phyloP scores from a whole-genome alignment of 2,329 filamentous ascomycete species.

The Pseudogymnoascus sp. region DNA sequence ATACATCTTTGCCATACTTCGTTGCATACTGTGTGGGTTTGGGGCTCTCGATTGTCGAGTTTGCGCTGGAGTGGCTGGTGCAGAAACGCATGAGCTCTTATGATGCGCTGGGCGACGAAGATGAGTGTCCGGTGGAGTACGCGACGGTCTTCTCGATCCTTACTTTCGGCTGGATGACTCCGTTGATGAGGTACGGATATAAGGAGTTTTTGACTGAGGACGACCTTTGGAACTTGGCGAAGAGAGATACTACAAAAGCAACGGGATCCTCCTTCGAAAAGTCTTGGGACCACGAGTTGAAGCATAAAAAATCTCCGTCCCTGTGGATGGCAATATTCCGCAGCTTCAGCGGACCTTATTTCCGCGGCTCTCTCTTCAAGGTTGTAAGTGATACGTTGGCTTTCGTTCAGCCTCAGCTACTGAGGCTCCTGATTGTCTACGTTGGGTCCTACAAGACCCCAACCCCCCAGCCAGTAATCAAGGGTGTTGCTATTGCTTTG shows the following conservation, averaged over 20 bases:
- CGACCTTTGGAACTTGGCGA: conserved; percentile 87
- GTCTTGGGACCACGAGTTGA: conserved; percentile 69
- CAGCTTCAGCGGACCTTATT: conserved; percentile 79
- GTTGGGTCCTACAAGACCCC: conserved; percentile 64
- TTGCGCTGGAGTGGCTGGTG: conserved; percentile 60
- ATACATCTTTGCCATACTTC: conserved; percentile 52
- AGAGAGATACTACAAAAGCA: conserved; percentile 66
- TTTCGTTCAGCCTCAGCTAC: conserved; percentile 84
- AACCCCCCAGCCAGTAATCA: conserved; percentile 65
- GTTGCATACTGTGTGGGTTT: conserved; percentile 51
- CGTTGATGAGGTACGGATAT: conserved; percentile 93
- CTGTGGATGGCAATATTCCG: conserved; percentile 80
- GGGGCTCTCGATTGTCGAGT: conserved; percentile 52
- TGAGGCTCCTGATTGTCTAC: conserved; percentile 76
- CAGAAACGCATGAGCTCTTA: conserved; percentile 63
- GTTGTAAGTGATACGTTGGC: conserved; percentile 76
- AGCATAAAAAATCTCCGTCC: conserved; percentile 59
- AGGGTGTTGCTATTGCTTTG: conserved; percentile 79
- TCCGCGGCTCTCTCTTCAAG: conserved; percentile 78
- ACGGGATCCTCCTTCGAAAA: conserved; percentile 64
- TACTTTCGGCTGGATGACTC: conserved; percentile 98
- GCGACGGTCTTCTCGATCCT: conserved; percentile 88
- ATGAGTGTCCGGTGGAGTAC: conserved; percentile 71
- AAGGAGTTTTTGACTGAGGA: conserved; percentile 86
- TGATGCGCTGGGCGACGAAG: conserved; percentile 57